Evolutionary conservation across 441 rosid genomes (phyloP), one percentile per base, ranked within the genome.

Genomic region (Metrosideros polymorpha): DNA sequence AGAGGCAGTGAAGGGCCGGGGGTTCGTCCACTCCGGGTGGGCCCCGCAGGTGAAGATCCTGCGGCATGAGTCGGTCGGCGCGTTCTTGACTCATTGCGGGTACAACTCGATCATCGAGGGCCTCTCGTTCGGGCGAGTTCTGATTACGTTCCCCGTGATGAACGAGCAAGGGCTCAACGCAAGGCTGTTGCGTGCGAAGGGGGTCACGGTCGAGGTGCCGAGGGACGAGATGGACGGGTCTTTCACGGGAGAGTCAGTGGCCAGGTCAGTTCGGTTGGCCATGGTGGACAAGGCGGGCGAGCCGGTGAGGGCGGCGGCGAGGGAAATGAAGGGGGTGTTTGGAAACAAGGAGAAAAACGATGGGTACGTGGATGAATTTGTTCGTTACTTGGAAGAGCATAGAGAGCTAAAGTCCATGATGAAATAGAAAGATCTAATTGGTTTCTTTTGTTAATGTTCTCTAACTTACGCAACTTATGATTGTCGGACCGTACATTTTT

Each of bases 21-120:
- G 85, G 18, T 9, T 86, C 9, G 30, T 86, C 12, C 52, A 25
- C 51, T 56, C 85, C 6, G 61, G 53, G 27, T 86, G 82, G 85
- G 87, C 87, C 50, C 87, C 85, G 19, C 87, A 56, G n/a, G 87
- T 52, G 85, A 86, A 43, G 82, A 82, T 82, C 83, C 85, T 86
- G 53, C 42, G 82, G 50, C 87, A 86, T 32, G 82, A 19, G 15
- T 47, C 87, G 29, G 39, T 83, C 85, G 61, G 85, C 27, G 87
- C 82, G 24, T 86, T 82, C 85, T 13, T 86, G 39, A 86, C 85
- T 30, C 85, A 86, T 30, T 86, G 87, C 12, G 85, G 87, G 12
- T 86, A 76, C 61, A 86, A 86, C 85, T 82, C 87, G 29, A 22
- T 75, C 55, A 0, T 85, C 12, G 87, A 85, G 25, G 87, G 87